Conservation (phyloP, 2,329 filamentous ascomycete genomes). For the Purpureocillium lavendulum region DNA sequence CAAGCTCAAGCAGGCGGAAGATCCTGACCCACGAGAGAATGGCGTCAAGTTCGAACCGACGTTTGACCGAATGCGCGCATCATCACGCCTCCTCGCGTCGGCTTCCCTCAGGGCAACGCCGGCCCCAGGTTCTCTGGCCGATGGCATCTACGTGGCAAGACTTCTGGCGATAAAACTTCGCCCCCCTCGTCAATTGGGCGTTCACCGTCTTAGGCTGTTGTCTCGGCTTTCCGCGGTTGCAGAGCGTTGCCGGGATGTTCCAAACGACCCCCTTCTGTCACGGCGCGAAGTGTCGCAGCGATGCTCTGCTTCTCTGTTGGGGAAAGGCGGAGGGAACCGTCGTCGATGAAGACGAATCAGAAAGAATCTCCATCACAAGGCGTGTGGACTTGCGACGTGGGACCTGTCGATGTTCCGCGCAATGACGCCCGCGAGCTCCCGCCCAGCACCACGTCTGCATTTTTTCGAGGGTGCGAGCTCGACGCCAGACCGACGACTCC, state of each 20-base stretch:
- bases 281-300: conserved; percentile 32
- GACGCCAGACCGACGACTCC: too few species aligned
- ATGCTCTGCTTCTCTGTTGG: conserved; percentile 27
- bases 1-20: conserved; percentile 60
- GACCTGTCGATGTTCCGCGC: too few species aligned
- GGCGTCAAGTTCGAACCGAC: conserved; percentile 59
- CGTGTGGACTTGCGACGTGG: too few species aligned
- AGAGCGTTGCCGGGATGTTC: conserved; percentile 31
- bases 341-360: too few species aligned
- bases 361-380: too few species aligned
- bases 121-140: conserved; percentile 63
- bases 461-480: too few species aligned
- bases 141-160: conserved; percentile 81
- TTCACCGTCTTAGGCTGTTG: conserved; percentile 57
- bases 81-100: conserved; percentile 61
- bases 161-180: conserved; percentile 58
- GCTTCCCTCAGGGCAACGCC: conserved; percentile 50
- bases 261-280: conserved; percentile 36
- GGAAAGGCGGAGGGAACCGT: too few species aligned
- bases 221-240: conserved; percentile 27
- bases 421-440: too few species aligned
- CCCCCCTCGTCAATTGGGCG: conserved; percentile 64
- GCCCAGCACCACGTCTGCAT: too few species aligned
- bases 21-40: conserved; percentile 64
- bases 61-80: conserved; percentile 64